Percentiles rank a stretch among this genome's conserved stretches.
Conservation (phyloP, 306 rosid species). For the barrel medic (Medicago truncatula) region DNA sequence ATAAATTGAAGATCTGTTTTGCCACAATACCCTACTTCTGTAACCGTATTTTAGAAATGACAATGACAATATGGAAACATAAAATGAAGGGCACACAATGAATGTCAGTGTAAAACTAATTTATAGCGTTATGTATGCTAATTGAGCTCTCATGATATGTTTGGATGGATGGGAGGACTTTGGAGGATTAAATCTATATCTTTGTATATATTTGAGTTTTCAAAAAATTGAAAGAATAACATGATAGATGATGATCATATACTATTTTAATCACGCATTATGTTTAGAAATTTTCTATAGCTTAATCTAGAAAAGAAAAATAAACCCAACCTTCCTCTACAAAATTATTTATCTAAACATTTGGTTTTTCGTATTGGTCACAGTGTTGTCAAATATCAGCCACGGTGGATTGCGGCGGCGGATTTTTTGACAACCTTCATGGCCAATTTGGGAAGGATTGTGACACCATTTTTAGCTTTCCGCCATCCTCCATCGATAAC, state of each 20-base stretch:
- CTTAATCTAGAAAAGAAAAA: not conserved
- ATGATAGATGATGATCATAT: not conserved
- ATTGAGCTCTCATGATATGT: not conserved
- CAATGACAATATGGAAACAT: not conserved
- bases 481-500: too few species aligned
- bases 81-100: not conserved
- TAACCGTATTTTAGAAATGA: not conserved
- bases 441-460: too few species aligned
- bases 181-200: not conserved
- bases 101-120: not conserved
- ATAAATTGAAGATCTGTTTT: not conserved
- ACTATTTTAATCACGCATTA: not conserved
- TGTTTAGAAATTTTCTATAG: not conserved
- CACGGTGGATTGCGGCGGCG: too few species aligned
- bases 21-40: not conserved
- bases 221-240: not conserved
- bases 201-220: not conserved
- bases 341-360: not conserved
- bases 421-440: too few species aligned
- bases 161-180: not conserved
- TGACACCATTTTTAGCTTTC: too few species aligned
- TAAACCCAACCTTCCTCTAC: not conserved
- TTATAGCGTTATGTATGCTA: not conserved
- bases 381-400: too few species aligned
- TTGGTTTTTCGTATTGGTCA: slow-evolving; percentile 4